Percentiles rank a stretch among this genome's conserved stretches.
These are phyloP conservation scores for Kockovaella imperatae DNA, from an alignment of 768 basidiomycete genomes.

Conservation along the genomic window DNA sequence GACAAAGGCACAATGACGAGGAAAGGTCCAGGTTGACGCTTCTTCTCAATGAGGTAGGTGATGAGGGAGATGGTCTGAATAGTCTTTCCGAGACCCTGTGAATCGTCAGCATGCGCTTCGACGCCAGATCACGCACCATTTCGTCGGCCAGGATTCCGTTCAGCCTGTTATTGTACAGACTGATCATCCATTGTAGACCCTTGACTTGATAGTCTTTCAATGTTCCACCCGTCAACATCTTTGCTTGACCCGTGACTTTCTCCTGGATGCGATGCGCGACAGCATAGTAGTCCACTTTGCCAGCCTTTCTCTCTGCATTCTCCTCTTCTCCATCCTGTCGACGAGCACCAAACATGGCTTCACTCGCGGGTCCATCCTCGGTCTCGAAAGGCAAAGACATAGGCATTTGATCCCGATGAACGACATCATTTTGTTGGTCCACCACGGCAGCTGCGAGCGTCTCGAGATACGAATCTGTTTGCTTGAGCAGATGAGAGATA, in stretches of 20 bases:
- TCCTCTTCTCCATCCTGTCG: slow-evolving; percentile 54
- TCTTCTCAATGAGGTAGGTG: slow-evolving; percentile 83
- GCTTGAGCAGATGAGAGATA: slow-evolving; percentile 88
- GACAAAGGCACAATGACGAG: slow-evolving; percentile 92
- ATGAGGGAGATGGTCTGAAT: slow-evolving; percentile 55
- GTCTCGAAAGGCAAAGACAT: slow-evolving; percentile 50
- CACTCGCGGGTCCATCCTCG: slow-evolving; percentile 66
- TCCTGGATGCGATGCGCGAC: slow-evolving; percentile 89
- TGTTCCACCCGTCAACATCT: slow-evolving; percentile 71
- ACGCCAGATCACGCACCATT: slow-evolving; percentile 37
- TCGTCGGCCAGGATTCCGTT: slow-evolving; percentile 87
- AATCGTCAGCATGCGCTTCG: not conserved
- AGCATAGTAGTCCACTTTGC: slow-evolving; percentile 90
- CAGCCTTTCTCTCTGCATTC: slow-evolving; percentile 52
- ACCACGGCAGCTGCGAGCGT: slow-evolving; percentile 88
- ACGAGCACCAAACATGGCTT: slow-evolving; percentile 85
- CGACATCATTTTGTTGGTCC: slow-evolving; percentile 74
- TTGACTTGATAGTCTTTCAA: slow-evolving; percentile 93
- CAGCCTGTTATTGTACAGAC: slow-evolving; percentile 88
- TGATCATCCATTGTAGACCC: slow-evolving; percentile 97
- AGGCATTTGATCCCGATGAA: slow-evolving; percentile 41
- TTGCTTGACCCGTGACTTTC: slow-evolving; percentile 54
- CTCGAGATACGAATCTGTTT: slow-evolving; percentile 92
- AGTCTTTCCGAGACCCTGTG: slow-evolving; percentile 45
- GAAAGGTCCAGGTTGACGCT: slow-evolving; percentile 86